These are phyloP conservation scores for Ascochyta fabae DNA, from an alignment of 2,329 filamentous ascomycete genomes.

Conservation along the genomic window DNA sequence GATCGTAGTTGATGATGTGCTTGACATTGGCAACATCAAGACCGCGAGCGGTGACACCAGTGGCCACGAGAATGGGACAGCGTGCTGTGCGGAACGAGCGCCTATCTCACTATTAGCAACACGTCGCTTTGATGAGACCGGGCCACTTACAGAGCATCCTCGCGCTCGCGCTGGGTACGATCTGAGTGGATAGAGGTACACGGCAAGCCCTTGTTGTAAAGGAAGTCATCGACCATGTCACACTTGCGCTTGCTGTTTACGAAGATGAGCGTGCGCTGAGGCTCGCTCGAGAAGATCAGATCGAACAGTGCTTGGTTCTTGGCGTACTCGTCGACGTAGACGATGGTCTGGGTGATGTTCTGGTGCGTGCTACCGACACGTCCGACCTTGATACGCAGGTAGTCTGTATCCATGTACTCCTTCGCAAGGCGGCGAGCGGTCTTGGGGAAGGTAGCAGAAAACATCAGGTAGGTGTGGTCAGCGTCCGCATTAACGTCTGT, in stretches of 20 bases:
- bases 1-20: conserved; percentile 93
- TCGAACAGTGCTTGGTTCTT: conserved; percentile 78
- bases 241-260: conserved; percentile 80
- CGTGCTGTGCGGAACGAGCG: conserved; percentile 79
- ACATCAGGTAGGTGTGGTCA: conserved; percentile 77
- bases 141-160: conserved; percentile 77
- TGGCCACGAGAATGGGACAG: conserved; percentile 82
- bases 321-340: conserved; percentile 67
- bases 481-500: conserved; percentile 76
- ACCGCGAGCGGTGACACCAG: conserved; percentile 84
- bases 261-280: conserved; percentile 85
- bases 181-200: conserved; percentile 88
- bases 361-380: conserved; percentile 81
- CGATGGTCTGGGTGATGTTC: conserved; percentile 80
- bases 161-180: conserved; percentile 87
- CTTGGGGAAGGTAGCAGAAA: conserved; percentile 93
- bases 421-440: conserved; percentile 76
- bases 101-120: conserved; percentile 43
- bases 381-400: conserved; percentile 84
- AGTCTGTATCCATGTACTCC: conserved; percentile 74
- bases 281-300: conserved; percentile 71
- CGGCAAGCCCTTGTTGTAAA: conserved; percentile 81
- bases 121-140: not conserved
- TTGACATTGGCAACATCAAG: conserved; percentile 86
- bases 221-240: conserved; percentile 84